Conservation (phyloP, 2,329 filamentous ascomycete species). For the Trichoderma sp. region DNA sequence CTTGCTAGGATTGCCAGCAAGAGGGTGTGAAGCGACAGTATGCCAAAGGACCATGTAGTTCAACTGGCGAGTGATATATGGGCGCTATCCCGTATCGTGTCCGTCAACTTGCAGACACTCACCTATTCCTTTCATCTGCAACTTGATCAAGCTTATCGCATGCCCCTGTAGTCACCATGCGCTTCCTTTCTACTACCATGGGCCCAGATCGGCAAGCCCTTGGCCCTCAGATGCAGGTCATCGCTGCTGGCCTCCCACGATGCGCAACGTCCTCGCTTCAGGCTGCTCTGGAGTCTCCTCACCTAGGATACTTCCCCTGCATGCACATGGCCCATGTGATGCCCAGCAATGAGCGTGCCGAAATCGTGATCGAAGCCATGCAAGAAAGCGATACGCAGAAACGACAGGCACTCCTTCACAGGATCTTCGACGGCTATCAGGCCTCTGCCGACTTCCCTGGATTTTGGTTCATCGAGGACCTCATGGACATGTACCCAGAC, state of each 20-base stretch:
- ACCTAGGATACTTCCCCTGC: slow-evolving; percentile 37
- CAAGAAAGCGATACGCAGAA: slow-evolving; percentile 35
- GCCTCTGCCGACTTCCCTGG: slow-evolving; percentile 39
- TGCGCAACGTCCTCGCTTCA: slow-evolving; percentile 44
- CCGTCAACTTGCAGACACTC: neutral
- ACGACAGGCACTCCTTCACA: slow-evolving; percentile 38
- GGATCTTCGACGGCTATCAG: slow-evolving; percentile 39
- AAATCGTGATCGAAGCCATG: slow-evolving; percentile 36
- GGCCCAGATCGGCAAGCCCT: slow-evolving; percentile 29
- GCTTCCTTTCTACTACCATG: slow-evolving; percentile 31
- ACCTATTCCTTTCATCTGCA: neutral
- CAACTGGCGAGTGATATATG: neutral
- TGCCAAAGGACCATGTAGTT: neutral
- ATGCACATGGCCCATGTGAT: slow-evolving; percentile 42
- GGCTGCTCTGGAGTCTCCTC: slow-evolving; percentile 38
- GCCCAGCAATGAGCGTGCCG: slow-evolving; percentile 33
- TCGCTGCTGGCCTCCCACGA: slow-evolving; percentile 40
- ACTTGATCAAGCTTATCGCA: neutral
- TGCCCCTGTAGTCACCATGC: slow-evolving; percentile 28
- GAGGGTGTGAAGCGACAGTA: neutral
- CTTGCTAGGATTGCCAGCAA: neutral
- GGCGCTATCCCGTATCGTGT: neutral
- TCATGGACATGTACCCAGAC: slow-evolving; percentile 46
- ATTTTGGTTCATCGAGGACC: slow-evolving; percentile 40
- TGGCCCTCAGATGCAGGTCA: slow-evolving; percentile 34